Percentiles rank a stretch among this genome's conserved stretches.
Evolutionary conservation across 176 grass and related monocot species (phyloP).

Genomic region (Calamus simplicifolius): DNA sequence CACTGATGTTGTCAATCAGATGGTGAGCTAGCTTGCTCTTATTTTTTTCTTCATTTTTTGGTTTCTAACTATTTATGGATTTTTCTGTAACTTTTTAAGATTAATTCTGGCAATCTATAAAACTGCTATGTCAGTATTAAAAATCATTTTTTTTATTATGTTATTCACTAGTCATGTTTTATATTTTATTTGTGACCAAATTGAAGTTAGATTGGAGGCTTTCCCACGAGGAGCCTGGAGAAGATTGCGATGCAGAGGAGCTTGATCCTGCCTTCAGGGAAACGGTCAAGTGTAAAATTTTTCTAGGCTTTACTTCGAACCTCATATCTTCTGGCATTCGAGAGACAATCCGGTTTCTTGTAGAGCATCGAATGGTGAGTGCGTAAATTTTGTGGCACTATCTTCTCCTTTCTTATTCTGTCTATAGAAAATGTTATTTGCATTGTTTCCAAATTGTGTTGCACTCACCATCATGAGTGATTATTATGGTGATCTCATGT

Average conservation of each 20-base stretch:
- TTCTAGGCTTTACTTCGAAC: constrained; percentile 96
- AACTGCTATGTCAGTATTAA: too few species aligned
- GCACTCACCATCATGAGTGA: too few species aligned
- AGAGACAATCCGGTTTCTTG: constrained; percentile 70
- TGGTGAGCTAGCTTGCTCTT: constrained; percentile 24
- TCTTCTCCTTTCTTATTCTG: too few species aligned
- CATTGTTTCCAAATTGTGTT: too few species aligned
- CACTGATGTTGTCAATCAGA: constrained; percentile 60
- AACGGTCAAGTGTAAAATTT: constrained; percentile 89
- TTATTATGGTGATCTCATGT: too few species aligned
- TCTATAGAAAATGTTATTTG: too few species aligned
- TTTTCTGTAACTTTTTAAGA: too few species aligned
- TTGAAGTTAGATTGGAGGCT: constrained; percentile 88
- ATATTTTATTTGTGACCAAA: not conserved
- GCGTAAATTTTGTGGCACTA: not conserved
- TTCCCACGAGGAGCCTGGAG: constrained; percentile 47
- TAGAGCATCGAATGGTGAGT: constrained; percentile 86
- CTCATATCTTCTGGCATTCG: constrained; percentile 82
- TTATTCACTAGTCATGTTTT: not conserved
- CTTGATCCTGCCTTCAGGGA: constrained; percentile 59
- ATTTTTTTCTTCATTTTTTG: too few species aligned
- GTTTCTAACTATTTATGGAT: too few species aligned
- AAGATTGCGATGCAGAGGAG: constrained; percentile 47
- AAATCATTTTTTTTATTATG: not conserved
- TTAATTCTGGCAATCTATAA: too few species aligned